These are phyloP conservation scores for Pyrenophora graminea DNA, from an alignment of 2,329 filamentous ascomycete genomes.

Conservation along the genomic window DNA sequence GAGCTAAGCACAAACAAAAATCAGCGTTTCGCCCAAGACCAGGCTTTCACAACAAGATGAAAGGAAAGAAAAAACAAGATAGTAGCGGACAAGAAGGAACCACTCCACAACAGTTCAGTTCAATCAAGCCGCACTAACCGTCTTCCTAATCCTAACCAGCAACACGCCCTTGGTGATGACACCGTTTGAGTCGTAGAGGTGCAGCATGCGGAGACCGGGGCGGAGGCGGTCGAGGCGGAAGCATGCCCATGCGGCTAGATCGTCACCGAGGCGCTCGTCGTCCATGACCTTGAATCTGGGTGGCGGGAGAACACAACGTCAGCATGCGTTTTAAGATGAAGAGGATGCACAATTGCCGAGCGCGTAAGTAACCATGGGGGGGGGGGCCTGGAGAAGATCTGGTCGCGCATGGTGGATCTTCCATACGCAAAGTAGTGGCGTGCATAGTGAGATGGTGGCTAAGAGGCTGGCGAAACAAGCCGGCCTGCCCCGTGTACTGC, in stretches of 20 bases:
- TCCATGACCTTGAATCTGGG: constrained; percentile 81
- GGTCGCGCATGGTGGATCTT: not conserved
- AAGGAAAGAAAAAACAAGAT: no score
- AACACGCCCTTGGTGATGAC: constrained; percentile 68
- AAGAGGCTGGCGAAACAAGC: not conserved
- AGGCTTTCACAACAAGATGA: no score
- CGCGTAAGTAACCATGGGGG: not conserved
- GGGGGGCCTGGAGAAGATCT: not conserved
- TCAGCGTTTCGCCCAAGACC: not conserved
- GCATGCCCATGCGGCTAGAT: constrained; percentile 85
- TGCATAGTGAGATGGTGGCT: not conserved
- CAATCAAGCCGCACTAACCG: constrained; percentile 35
- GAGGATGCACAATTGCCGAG: no score
- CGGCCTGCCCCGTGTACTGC: no score
- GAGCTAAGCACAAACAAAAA: no score
- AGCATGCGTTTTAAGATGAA: constrained; percentile 1
- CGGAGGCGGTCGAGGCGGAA: constrained; percentile 80
- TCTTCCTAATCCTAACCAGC: constrained; percentile 73
- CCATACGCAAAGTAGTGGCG: not conserved
- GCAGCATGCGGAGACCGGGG: constrained; percentile 76
- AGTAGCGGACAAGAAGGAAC: constrained; percentile 3
- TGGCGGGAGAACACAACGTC: not conserved
- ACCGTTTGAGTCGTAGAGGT: constrained; percentile 72
- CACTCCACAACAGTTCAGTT: not conserved
- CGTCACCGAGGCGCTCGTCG: constrained; percentile 75